Evolutionary conservation across 2,329 filamentous ascomycete species (phyloP).

Genomic region (Aspergillus sojae): DNA sequence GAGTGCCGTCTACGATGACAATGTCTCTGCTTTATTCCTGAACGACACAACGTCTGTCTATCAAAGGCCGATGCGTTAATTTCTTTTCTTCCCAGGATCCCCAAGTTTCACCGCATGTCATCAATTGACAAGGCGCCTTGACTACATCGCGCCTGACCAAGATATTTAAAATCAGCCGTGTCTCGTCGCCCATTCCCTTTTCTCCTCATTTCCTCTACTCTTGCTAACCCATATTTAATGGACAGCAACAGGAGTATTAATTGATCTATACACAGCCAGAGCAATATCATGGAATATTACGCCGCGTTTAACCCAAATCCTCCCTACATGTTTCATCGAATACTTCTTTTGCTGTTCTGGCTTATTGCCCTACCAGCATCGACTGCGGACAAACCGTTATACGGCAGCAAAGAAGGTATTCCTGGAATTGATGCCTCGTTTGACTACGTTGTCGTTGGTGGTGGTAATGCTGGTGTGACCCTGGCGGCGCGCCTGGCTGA

Average conservation of each 20-base stretch:
- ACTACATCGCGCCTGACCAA: not conserved
- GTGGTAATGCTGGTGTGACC: slow-evolving; percentile 42
- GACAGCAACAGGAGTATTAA: not conserved
- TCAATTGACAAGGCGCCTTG: not conserved
- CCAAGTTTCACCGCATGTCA: not conserved
- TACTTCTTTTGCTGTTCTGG: not conserved
- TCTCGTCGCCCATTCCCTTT: not conserved
- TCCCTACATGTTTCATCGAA: not conserved
- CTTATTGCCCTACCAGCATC: not conserved
- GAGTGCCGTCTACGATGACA: not conserved
- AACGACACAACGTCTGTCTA: not conserved
- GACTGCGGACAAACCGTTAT: not conserved
- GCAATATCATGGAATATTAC: not conserved
- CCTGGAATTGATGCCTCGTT: slow-evolving; percentile 22
- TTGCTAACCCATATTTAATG: not conserved
- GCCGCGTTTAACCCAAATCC: not conserved
- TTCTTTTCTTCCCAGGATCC: not conserved
- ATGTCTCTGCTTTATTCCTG: not conserved
- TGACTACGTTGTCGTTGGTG: slow-evolving; percentile 39
- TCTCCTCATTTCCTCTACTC: not conserved
- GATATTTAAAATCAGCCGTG: not conserved
- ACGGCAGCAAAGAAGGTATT: slow-evolving; percentile 5
- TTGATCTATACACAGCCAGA: not conserved
- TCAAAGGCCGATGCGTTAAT: not conserved
- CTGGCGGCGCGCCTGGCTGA: slow-evolving; percentile 58